These are phyloP conservation scores for Cladophialophora immunda DNA, from an alignment of 2,329 filamentous ascomycete species.

Conservation along the genomic window DNA sequence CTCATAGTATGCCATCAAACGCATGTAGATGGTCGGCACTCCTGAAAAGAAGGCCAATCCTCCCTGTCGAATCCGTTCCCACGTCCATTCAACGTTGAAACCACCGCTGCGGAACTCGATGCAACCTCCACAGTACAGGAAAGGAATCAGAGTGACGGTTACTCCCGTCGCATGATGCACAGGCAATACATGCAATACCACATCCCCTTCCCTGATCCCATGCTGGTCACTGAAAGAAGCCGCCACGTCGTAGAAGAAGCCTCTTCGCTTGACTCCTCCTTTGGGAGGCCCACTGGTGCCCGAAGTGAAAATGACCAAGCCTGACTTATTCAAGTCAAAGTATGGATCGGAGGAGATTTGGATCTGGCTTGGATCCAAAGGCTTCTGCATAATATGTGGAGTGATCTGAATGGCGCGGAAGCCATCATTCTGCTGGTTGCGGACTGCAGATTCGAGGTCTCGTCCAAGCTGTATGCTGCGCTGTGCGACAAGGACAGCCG, in stretches of 20 bases:
- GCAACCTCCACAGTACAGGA: constrained; percentile 49
- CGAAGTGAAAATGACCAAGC: constrained; percentile 68
- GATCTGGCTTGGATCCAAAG: constrained; percentile 35
- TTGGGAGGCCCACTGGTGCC: constrained; percentile 66
- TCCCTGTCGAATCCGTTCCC: constrained; percentile 47
- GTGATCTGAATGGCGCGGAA: constrained; percentile 36
- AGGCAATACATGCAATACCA: constrained; percentile 48
- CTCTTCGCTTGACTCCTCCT: constrained; percentile 59
- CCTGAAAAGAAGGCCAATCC: constrained; percentile 48
- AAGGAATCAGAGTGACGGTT: constrained; percentile 44
- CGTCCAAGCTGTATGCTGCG: constrained; percentile 18
- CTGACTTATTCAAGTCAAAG: constrained; percentile 43
- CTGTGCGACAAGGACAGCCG: constrained; percentile 26
- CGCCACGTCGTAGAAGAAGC: constrained; percentile 35
- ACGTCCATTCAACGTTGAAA: constrained; percentile 47
- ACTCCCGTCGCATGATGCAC: constrained; percentile 43
- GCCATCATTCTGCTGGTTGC: constrained; percentile 6
- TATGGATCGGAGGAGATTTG: constrained; percentile 41
- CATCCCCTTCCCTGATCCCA: constrained; percentile 41
- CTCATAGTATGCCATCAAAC: constrained; percentile 46
- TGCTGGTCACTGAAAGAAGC: constrained; percentile 40
- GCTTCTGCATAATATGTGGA: constrained; percentile 36
- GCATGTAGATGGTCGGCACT: constrained; percentile 53
- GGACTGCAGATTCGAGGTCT: constrained; percentile 20
- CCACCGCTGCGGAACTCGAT: constrained; percentile 52